Conservation (phyloP, 208 protist genomes). For the Leishmania gerbilli region DNA sequence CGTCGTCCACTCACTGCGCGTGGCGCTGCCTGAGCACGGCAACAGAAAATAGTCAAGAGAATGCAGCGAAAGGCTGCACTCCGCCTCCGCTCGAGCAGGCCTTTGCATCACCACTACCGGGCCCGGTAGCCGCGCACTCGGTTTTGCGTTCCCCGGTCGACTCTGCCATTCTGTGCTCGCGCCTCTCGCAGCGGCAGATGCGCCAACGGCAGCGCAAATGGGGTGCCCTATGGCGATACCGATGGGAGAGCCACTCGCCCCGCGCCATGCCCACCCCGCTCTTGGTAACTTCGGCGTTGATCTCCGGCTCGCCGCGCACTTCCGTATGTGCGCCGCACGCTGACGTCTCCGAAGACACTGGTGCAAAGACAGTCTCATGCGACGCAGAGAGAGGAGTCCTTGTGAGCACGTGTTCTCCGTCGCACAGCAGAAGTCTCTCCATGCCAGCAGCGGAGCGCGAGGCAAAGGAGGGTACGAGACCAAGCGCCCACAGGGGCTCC, state of each 20-base stretch:
- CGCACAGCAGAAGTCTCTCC: too few species aligned
- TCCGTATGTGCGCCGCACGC: neutral
- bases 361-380: neutral
- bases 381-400: neutral
- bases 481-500: neutral
- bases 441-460: neutral
- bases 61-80: neutral
- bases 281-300: neutral
- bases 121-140: neutral
- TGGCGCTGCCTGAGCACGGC: neutral
- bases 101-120: neutral
- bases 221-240: slow-evolving; percentile 58
- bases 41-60: too few species aligned
- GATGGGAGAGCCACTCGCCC: neutral
- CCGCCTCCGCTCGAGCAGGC: neutral
- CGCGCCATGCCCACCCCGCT: neutral
- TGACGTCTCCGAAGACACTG: too few species aligned
- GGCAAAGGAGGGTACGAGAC: neutral
- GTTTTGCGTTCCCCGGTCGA: neutral
- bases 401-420: neutral
- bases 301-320: neutral
- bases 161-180: neutral
- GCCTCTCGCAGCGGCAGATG: slow-evolving; percentile 36
- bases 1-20: neutral
- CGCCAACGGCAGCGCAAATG: slow-evolving; percentile 50